phyloP scores from a whole-genome alignment of 2,329 filamentous ascomycete genomes.

The Sarocladium strictum region DNA sequence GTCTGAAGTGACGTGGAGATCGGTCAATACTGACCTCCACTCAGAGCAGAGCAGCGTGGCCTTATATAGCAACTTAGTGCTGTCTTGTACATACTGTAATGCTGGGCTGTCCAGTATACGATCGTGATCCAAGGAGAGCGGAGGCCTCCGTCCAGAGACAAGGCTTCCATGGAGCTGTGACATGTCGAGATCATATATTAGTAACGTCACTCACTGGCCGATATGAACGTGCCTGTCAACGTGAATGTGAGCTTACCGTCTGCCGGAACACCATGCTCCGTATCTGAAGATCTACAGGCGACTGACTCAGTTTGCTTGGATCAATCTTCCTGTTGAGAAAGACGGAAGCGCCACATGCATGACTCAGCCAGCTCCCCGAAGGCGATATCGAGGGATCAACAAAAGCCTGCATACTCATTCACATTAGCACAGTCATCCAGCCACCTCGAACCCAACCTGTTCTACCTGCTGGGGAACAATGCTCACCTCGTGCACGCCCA shows the following conservation, averaged over 20 bases:
- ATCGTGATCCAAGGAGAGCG: not conserved
- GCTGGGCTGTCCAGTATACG: not conserved
- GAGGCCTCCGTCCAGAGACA: not conserved
- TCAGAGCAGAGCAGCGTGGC: not conserved
- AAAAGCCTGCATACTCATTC: not conserved
- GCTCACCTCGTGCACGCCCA: not conserved
- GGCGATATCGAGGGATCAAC: conserved; percentile 1
- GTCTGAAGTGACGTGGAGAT: not conserved
- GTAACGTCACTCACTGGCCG: too few relatives aligned
- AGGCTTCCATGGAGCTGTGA: not conserved
- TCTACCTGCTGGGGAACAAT: not conserved
- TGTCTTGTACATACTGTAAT: not conserved
- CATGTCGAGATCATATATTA: not conserved
- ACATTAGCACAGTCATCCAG: too few relatives aligned
- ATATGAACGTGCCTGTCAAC: too few relatives aligned
- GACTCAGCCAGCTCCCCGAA: conserved; percentile 1
- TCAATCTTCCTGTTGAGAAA: not conserved
- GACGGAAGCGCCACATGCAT: not conserved
- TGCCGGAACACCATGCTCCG: conserved; percentile 3
- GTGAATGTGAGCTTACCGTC: not conserved
- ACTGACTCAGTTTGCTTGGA: not conserved
- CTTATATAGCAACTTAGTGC: not conserved
- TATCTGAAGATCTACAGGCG: conserved; percentile 1
- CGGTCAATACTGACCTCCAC: not conserved
- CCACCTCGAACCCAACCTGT: too few relatives aligned